Conservation (phyloP, 2,329 filamentous ascomycete genomes). For the Shiraia bambusicola region DNA sequence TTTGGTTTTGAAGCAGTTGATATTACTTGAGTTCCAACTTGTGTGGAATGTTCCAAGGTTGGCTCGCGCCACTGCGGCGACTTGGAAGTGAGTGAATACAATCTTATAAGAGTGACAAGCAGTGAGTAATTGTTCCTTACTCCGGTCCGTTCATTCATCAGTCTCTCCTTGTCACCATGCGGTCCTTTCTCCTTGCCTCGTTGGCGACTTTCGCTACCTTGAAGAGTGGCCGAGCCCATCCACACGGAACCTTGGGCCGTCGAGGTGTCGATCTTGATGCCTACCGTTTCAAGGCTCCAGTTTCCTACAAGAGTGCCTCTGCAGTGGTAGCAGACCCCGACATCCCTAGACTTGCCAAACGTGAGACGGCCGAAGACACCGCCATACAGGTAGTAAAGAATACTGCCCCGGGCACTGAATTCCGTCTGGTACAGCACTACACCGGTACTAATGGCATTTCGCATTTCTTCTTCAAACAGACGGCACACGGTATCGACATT, state of each 20-base stretch:
- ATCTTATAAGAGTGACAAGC: conserved; percentile 16
- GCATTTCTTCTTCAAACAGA: conserved; percentile 63
- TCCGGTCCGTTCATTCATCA: conserved; percentile 6
- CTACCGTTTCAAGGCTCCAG: conserved; percentile 33
- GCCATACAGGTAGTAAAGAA: conserved; percentile 39
- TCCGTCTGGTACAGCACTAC: conserved; percentile 59
- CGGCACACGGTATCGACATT: conserved; percentile 58
- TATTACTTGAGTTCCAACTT: neutral
- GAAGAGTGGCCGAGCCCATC: conserved; percentile 25
- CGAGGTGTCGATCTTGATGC: conserved; percentile 35
- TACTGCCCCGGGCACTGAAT: conserved; percentile 43
- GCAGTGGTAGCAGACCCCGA: conserved; percentile 21
- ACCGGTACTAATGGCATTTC: conserved; percentile 57
- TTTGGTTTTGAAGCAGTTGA: neutral
- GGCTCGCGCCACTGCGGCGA: neutral
- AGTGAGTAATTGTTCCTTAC: neutral
- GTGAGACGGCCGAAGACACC: conserved; percentile 31
- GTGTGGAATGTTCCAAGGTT: conserved; percentile 2
- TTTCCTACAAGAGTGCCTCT: conserved; percentile 24
- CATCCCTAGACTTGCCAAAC: conserved; percentile 20
- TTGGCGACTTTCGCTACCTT: conserved; percentile 30
- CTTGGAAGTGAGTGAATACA: conserved; percentile 4
- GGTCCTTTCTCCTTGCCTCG: conserved; percentile 33
- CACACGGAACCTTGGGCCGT: conserved; percentile 17
- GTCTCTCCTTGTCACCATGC: conserved; percentile 25